phyloP scores from a whole-genome alignment of 2,329 filamentous ascomycete genomes.

The Emericellopsis atlantica region DNA sequence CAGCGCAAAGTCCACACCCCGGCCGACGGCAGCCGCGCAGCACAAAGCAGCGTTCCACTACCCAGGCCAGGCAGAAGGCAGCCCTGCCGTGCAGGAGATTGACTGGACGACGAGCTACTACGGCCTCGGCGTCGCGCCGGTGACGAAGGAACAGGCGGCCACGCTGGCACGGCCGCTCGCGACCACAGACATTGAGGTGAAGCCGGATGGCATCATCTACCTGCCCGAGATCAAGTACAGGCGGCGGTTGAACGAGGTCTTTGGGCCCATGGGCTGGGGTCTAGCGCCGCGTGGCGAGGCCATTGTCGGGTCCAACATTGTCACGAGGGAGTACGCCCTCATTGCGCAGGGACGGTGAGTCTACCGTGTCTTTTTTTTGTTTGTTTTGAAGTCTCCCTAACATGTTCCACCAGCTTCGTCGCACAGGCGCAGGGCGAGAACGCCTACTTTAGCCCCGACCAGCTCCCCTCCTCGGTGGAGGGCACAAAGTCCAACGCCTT shows the following conservation, averaged over 20 bases:
- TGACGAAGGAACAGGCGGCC: constrained; percentile 55
- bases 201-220: constrained; percentile 94
- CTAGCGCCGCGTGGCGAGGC: constrained; percentile 78
- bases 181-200: constrained; percentile 79
- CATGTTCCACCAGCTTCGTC: constrained; percentile 51
- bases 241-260: constrained; percentile 76
- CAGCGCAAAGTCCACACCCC: not conserved
- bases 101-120: constrained; percentile 83
- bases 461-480: constrained; percentile 87
- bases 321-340: constrained; percentile 86
- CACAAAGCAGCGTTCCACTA: not conserved
- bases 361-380: not conserved
- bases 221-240: constrained; percentile 97
- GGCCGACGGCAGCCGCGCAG: not conserved
- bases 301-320: constrained; percentile 67
- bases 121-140: constrained; percentile 59
- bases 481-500: constrained; percentile 96
- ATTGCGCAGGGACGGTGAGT: constrained; percentile 71
- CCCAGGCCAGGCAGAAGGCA: not conserved
- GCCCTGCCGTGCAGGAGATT: constrained; percentile 16
- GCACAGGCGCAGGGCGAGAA: constrained; percentile 90
- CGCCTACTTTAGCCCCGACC: constrained; percentile 80
- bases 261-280: constrained; percentile 93
- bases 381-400: not conserved
- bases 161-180: constrained; percentile 57